A percentile compares a stretch with the other conserved stretches of the same genome.
phyloP scores from a whole-genome alignment of 345 rosid species.

The Luvunga scandens region DNA sequence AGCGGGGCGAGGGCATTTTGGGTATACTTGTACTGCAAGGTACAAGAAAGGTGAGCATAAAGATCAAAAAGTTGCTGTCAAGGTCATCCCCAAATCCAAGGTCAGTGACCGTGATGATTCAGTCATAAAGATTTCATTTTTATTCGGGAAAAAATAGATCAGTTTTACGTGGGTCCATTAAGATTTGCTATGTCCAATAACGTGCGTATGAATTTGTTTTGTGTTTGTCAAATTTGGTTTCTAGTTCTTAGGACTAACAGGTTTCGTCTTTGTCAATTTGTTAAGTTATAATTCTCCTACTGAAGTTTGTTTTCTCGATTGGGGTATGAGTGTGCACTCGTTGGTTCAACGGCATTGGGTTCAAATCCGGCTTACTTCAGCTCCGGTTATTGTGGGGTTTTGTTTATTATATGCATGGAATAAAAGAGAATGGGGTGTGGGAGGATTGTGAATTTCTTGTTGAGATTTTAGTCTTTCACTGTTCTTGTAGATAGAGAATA shows the following conservation, averaged over 20 bases:
- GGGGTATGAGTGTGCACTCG: no score
- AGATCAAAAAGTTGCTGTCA: slow-evolving; percentile 87
- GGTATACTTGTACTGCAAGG: slow-evolving; percentile 90
- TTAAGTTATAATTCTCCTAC: neutral
- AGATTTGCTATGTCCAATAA: neutral
- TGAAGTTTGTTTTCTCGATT: neutral
- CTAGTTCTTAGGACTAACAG: no score
- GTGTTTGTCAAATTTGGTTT: neutral
- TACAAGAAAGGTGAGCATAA: slow-evolving; percentile 87
- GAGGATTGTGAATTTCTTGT: neutral
- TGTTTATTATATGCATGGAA: no score
- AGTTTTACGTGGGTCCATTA: neutral
- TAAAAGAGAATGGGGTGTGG: neutral
- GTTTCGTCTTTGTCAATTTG: neutral
- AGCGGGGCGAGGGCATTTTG: slow-evolving; percentile 97
- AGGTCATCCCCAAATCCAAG: slow-evolving; percentile 92
- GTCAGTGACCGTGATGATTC: slow-evolving; percentile 28
- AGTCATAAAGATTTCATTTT: neutral
- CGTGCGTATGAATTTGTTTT: neutral
- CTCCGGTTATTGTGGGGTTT: no score
- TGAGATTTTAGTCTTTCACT: slow-evolving; percentile 1
- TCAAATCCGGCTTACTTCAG: no score
- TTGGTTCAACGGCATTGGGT: no score
- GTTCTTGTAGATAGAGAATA: slow-evolving; percentile 23
- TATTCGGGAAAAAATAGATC: neutral